Conservation (phyloP, 192 early-diverging fungal genomes). For the Neocallimastix lanati region DNA sequence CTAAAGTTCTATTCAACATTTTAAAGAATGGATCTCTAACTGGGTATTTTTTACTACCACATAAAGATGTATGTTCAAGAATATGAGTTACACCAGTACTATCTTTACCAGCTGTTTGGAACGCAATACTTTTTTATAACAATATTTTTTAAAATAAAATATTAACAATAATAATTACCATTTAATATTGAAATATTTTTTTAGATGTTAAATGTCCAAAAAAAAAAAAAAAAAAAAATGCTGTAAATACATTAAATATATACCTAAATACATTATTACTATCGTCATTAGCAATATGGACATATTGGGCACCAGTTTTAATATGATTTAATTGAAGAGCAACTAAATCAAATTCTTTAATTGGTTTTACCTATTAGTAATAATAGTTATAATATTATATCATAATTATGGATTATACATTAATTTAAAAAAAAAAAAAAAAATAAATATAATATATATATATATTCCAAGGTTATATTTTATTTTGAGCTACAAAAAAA, state of each 20-base stretch:
- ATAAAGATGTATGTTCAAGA: slow-evolving; percentile 86
- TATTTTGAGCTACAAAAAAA: too few species aligned
- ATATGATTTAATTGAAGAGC: slow-evolving; percentile 57
- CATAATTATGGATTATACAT: too few species aligned
- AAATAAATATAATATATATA: too few species aligned
- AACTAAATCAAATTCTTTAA: slow-evolving; percentile 61
- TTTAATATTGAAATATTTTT: too few species aligned
- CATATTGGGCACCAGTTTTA: slow-evolving; percentile 62
- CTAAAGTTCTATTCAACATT: slow-evolving; percentile 85
- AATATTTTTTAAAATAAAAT: too few species aligned
- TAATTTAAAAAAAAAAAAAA: too few species aligned
- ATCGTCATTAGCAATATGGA: slow-evolving; percentile 74
- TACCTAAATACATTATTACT: slow-evolving; percentile 75
- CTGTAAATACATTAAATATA: neutral
- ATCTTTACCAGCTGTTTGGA: slow-evolving; percentile 63
- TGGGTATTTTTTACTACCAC: slow-evolving; percentile 71
- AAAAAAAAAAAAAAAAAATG: too few species aligned
- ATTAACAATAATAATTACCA: too few species aligned
- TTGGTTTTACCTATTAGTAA: slow-evolving; percentile 20
- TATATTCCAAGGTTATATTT: too few species aligned
- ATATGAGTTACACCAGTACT: slow-evolving; percentile 84
- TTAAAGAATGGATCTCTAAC: slow-evolving; percentile 97
- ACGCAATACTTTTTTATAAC: slow-evolving; percentile 74
- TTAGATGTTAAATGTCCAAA: too few species aligned
- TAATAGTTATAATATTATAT: neutral